Percentiles rank a stretch among this genome's conserved stretches.
These are phyloP conservation scores for Haplographium delicatum DNA, from an alignment of 495 filamentous ascomycete genomes.

Conservation along the genomic window DNA sequence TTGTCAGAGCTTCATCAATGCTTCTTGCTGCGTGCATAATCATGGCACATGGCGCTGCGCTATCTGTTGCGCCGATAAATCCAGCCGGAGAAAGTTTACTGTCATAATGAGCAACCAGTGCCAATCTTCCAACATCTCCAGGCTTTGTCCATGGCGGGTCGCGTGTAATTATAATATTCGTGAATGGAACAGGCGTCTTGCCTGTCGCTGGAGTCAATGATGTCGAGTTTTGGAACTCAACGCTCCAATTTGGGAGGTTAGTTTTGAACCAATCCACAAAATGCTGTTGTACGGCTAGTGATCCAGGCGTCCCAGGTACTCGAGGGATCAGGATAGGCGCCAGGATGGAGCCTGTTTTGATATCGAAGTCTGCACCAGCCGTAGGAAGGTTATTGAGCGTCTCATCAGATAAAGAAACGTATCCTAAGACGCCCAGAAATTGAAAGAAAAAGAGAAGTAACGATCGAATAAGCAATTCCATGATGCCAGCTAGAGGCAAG, in stretches of 20 bases:
- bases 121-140: slow-evolving; percentile 74
- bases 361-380: slow-evolving; percentile 74
- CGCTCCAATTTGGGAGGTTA: slow-evolving; percentile 69
- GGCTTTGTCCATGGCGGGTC: slow-evolving; percentile 75
- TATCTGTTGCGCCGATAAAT: slow-evolving; percentile 92
- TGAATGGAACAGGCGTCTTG: slow-evolving; percentile 67
- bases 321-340: slow-evolving; percentile 85
- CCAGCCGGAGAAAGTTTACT: slow-evolving; percentile 74
- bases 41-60: slow-evolving; percentile 89
- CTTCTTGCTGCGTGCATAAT: slow-evolving; percentile 78
- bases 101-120: slow-evolving; percentile 93
- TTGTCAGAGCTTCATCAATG: slow-evolving; percentile 70
- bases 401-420: slow-evolving; percentile 67
- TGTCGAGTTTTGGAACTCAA: slow-evolving; percentile 83
- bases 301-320: slow-evolving; percentile 80
- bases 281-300: slow-evolving; percentile 68
- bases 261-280: slow-evolving; percentile 73
- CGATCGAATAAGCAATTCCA: slow-evolving; percentile 1
- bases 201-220: slow-evolving; percentile 70
- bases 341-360: slow-evolving; percentile 67
- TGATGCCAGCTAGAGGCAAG: slow-evolving; percentile 7
- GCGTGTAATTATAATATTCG: slow-evolving; percentile 80
- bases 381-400: slow-evolving; percentile 62
- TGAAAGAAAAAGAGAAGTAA: slow-evolving; percentile 27
- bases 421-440: slow-evolving; percentile 47